Evolutionary conservation across 2,329 filamentous ascomycete genomes (phyloP), one percentile per base, ranked within the genome.

Genomic region (Pseudodiploospora longispora): DNA sequence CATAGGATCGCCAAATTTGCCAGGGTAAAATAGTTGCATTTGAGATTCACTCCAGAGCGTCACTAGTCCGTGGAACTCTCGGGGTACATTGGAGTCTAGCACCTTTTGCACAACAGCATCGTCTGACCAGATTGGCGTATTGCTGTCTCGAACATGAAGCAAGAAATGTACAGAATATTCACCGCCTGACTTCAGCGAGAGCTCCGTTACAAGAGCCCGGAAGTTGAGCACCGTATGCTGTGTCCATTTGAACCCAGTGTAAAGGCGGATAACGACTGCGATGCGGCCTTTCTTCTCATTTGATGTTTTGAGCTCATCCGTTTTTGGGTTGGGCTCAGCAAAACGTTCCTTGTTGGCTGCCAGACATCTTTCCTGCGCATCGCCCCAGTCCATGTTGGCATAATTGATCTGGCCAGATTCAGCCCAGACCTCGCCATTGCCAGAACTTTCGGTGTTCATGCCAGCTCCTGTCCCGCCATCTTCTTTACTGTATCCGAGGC

Each of bases 81-180:
- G 70, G 1, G 86, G 72, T 55, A 85, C 64, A 55, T 83, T 73
- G 57, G 76, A 67, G 58, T 80, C 74, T 58, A 95, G 69, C 55
- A 91, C 77, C 10, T 76, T 72, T 53, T 88, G 76, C 47, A 88
- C 87, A 0, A 81, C 83, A 30, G 76, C 73, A 12, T 85, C 78
- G 55, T 93, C 87, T 1, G 86, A 80, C 85, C 85, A 95, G 52
- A 95, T 87, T 37, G 84, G 85, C 36, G 82, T 68, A 55, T 85
- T 79, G 53, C 85, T 76, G 60, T 94, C 84, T 55, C 87, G 87
- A 52, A 94, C 86, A 53, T 95, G 87, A 34, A 95, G 75, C 32
- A 95, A 71, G 59, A 95, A 88, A 61, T 93, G 87, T 3, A 95
- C 74, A 4, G 77, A 75, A 55, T 93, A 95, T 60, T 95, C 87